Evolutionary conservation across 2,329 filamentous ascomycete species (phyloP).

Genomic region (Calonectria pseudoturangicola): DNA sequence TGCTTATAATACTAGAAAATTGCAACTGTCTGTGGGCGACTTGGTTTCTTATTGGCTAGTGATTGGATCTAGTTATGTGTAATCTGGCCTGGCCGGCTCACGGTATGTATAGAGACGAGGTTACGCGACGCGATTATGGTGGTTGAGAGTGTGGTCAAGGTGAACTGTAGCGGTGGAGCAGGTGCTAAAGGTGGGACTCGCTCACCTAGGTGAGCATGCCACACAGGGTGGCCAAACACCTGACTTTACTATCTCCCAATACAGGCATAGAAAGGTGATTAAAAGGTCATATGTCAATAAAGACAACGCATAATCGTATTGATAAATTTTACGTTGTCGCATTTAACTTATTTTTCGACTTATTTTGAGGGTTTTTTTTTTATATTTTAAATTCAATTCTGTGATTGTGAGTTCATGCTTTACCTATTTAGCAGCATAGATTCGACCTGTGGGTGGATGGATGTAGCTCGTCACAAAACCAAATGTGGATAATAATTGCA

Average conservation of each 20-base stretch:
- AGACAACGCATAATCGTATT: too few relatives aligned
- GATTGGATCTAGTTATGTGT: not conserved
- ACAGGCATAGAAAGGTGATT: too few relatives aligned
- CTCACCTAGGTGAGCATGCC: slow-evolving; percentile 17
- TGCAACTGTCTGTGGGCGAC: not conserved
- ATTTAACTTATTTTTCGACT: too few relatives aligned
- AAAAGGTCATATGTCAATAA: too few relatives aligned
- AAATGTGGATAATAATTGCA: not conserved
- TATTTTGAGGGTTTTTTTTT: too few relatives aligned
- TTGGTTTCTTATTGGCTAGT: not conserved
- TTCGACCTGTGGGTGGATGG: not conserved
- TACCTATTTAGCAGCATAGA: too few relatives aligned
- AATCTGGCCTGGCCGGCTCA: too few relatives aligned
- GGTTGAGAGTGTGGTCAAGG: not conserved
- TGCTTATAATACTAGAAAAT: not conserved
- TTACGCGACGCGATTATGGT: slow-evolving; percentile 9
- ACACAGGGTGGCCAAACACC: not conserved
- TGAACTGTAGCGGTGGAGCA: not conserved
- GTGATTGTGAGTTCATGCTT: too few relatives aligned
- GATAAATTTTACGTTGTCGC: too few relatives aligned
- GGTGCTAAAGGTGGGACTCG: not conserved
- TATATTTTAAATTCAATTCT: too few relatives aligned
- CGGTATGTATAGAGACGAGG: not conserved
- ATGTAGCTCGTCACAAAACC: not conserved
- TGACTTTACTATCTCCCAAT: too few relatives aligned